phyloP scores from a whole-genome alignment of 257 asterid genomes.

The Solanum corneliomulleri region DNA sequence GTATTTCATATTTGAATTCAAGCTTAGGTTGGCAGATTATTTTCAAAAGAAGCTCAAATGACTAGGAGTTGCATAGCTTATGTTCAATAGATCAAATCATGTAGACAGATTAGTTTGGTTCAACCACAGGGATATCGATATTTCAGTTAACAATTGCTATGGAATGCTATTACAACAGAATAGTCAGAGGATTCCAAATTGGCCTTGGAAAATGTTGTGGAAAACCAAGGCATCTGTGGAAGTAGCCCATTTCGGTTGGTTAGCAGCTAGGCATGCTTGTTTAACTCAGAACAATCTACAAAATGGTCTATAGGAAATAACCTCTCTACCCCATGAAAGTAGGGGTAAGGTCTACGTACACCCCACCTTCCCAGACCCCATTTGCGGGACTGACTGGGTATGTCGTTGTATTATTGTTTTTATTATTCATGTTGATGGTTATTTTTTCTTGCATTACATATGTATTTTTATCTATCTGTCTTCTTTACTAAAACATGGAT shows the following conservation, averaged over 20 bases:
- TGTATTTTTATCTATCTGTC: neutral
- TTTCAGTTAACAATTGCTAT: neutral
- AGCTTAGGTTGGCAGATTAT: neutral
- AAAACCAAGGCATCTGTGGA: neutral
- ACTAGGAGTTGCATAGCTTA: neutral
- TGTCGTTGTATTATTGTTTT: neutral
- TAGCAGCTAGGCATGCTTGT: neutral
- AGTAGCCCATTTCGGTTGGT: neutral
- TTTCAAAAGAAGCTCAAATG: neutral
- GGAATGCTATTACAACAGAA: neutral
- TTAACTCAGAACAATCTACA: neutral
- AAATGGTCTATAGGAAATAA: neutral
- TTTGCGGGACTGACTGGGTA: neutral
- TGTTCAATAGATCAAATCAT: neutral
- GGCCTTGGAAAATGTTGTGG: neutral
- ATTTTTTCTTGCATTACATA: neutral
- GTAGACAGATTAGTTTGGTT: neutral
- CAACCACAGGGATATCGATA: neutral
- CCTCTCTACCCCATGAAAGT: neutral
- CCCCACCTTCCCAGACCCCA: neutral
- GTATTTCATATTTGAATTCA: neutral
- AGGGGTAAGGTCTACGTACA: neutral
- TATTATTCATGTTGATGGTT: neutral
- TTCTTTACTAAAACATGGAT: neutral
- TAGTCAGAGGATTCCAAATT: neutral